Conservation (phyloP, 495 filamentous ascomycete genomes). For the Barbatosphaeria neglecta region DNA sequence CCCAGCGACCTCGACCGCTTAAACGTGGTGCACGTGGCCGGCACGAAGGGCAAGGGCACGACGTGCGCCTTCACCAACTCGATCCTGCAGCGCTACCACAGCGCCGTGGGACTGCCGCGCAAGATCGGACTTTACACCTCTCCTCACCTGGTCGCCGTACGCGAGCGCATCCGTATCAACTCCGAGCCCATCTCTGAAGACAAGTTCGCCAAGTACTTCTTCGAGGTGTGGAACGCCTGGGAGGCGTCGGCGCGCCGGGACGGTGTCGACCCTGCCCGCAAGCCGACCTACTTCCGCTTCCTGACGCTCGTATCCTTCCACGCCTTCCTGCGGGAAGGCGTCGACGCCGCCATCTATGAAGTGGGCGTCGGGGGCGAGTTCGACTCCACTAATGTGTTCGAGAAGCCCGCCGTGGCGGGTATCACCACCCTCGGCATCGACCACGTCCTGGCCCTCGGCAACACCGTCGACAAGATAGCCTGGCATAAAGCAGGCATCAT, state of each 20-base stretch:
- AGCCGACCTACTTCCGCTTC: conserved; percentile 85
- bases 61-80: conserved; percentile 58
- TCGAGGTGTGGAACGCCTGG: conserved; percentile 75
- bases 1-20: conserved; percentile 64
- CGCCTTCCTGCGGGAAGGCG: conserved; percentile 66
- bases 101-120: conserved; percentile 16
- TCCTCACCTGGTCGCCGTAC: conserved; percentile 75
- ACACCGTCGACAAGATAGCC: conserved; percentile 81
- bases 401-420: conserved; percentile 56
- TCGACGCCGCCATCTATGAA: conserved; percentile 79
- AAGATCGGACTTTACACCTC: conserved; percentile 81
- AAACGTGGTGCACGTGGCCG: conserved; percentile 73
- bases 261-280: conserved; percentile 24
- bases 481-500: conserved; percentile 97
- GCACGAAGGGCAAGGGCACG: conserved; percentile 88
- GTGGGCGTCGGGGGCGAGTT: conserved; percentile 90
- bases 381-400: conserved; percentile 86
- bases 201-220: conserved; percentile 75
- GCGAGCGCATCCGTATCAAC: conserved; percentile 81
- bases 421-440: conserved; percentile 87
- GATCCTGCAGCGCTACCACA: conserved; percentile 32
- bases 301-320: conserved; percentile 86
- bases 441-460: conserved; percentile 66
- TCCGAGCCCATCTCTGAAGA: conserved; percentile 62
- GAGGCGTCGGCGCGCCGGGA: conserved; percentile 27